Evolutionary conservation across 1,284 basidiomycete genomes (phyloP).

Genomic region (Irpex sp.): DNA sequence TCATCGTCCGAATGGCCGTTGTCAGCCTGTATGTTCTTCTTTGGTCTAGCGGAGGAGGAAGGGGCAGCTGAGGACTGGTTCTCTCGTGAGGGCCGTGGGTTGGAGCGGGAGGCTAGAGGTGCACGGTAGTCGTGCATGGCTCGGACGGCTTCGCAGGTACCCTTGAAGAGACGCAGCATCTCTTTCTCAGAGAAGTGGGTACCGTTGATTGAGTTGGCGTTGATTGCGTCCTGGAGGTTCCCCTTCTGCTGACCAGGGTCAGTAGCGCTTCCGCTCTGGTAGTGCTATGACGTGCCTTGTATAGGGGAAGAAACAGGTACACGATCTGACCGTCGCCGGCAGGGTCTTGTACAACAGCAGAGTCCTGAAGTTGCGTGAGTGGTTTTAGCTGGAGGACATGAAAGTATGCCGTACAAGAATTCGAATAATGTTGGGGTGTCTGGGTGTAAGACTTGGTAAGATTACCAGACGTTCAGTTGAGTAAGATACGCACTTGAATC

Average conservation of each 20-base stretch:
- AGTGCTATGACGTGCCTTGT: constrained; percentile 50
- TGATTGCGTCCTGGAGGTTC: constrained; percentile 95
- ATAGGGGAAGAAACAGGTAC: constrained; percentile 89
- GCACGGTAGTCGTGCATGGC: constrained; percentile 89
- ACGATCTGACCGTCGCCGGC: constrained; percentile 94
- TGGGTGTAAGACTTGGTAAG: constrained; percentile 24
- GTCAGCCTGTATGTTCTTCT: constrained; percentile 15
- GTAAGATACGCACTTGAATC: constrained; percentile 65
- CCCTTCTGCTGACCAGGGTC: constrained; percentile 51
- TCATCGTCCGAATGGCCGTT: constrained; percentile 46
- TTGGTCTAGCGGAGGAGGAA: constrained; percentile 22
- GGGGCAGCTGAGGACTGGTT: constrained; percentile 24
- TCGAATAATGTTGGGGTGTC: constrained; percentile 87
- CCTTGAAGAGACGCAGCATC: constrained; percentile 88
- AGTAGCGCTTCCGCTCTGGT: background rate
- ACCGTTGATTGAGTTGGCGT: constrained; percentile 80
- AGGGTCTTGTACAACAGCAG: constrained; percentile 91
- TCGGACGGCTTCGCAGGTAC: constrained; percentile 89
- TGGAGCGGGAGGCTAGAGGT: constrained; percentile 33
- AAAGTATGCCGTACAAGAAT: constrained; percentile 55
- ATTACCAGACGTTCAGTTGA: background rate
- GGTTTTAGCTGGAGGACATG: background rate
- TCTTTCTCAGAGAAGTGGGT: constrained; percentile 85
- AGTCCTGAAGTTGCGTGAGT: constrained; percentile 53
- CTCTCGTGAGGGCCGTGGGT: constrained; percentile 22